Base-by-base conservation (phyloP, 2,329 filamentous ascomycete genomes). In the Stemphylium vesicarium region DNA sequence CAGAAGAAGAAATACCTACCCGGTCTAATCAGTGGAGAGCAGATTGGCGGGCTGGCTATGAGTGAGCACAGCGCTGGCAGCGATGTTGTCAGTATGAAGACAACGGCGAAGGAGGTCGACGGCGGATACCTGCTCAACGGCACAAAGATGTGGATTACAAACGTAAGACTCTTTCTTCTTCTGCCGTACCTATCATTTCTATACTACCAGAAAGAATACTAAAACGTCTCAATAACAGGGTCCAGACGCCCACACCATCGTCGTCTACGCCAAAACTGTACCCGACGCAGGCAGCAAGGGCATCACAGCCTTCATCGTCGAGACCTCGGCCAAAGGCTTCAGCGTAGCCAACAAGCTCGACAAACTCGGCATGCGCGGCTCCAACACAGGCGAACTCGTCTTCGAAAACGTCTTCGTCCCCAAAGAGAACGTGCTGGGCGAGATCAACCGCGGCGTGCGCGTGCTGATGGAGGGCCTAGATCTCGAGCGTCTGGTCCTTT, bases 101-200 rank as follows among this genome's bases (percentile, higher is more conserved):
- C 88, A 39, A 88, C 85, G 3, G 94, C 93, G 0, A 89, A 86
- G 73, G 82, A 85, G 60, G 90, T 91, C 10, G 90, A 95, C 67
- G 93, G 92, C 32, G 94, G 94, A 24, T 97, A 90, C 75, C 59
- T 93, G 16, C 80, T 99, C 50, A 92, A 93, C 70, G 94, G 93
- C 29, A 91, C 88, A 57, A 97, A 99, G 83, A 97, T 98, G 94
- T 99, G 94, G 94, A 99, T 99, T 74, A 99, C 94, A 59, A 99
- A 99, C 77, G 91, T 84, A 64, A 38, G 76, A 66, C 15, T n/a
- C 9, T n/a, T 16, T 13, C 4, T 13, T 22, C 15, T 11, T 4
- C 8, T 11, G 8, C 26, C 9, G 9, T n/a, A 33, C 4, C 15
- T 33, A 33, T 10, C 3, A 18, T 10, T 13, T 4, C 35, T 26